These are phyloP conservation scores for Microcos paniculata DNA, from an alignment of 345 rosid species.

Conservation along the genomic window DNA sequence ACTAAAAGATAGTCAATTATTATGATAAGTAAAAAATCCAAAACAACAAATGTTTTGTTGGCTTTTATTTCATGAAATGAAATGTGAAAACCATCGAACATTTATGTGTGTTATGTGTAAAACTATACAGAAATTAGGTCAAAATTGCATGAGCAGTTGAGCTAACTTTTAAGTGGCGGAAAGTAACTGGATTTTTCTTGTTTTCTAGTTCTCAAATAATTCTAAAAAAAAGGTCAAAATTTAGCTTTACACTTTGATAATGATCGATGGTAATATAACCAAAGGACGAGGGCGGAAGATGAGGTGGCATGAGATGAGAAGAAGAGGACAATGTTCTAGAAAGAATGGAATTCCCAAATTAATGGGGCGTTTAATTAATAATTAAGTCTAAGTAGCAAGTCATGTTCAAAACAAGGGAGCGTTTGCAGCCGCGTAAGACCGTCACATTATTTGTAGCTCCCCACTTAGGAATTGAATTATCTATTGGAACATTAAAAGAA, in stretches of 20 bases:
- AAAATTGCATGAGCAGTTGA: too few relatives aligned
- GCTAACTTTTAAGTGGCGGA: too few relatives aligned
- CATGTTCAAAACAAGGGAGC: not conserved
- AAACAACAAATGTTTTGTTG: too few relatives aligned
- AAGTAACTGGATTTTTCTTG: not conserved
- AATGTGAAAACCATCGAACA: too few relatives aligned
- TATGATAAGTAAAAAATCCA: too few relatives aligned
- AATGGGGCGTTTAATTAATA: not conserved
- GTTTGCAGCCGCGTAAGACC: not conserved
- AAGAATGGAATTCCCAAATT: not conserved
- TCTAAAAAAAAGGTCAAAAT: not conserved
- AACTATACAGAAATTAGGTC: too few relatives aligned
- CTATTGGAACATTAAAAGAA: too few relatives aligned
- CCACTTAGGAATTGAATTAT: not conserved
- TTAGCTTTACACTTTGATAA: not conserved
- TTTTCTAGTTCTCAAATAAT: not conserved
- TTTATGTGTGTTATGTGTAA: too few relatives aligned
- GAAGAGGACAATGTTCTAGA: not conserved
- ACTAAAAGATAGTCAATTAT: too few relatives aligned
- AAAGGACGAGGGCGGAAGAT: not conserved
- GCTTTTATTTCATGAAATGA: too few relatives aligned
- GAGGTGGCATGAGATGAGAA: not conserved
- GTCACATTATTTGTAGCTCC: not conserved
- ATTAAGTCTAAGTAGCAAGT: not conserved
- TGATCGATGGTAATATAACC: not conserved